Evolutionary conservation across 306 rosid genomes (phyloP), one percentile per base, ranked within the genome.

Genomic region (Dalbergia cochinchinensis): DNA sequence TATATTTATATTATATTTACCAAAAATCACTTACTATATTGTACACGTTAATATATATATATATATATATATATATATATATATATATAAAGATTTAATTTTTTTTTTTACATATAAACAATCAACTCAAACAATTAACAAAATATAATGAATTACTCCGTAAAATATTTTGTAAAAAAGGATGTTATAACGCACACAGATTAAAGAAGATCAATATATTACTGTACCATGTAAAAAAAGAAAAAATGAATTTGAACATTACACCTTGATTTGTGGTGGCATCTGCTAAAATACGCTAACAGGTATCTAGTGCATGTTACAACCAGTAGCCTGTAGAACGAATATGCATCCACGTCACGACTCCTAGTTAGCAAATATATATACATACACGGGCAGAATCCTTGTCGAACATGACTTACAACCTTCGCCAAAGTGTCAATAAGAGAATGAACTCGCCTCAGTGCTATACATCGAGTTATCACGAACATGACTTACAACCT

Each of bases 391-490:
- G 22, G 78, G 51, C 78, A 73, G 66, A 76, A 78, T 62, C 41
- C 4, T 51, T 57, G 78, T 60, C 85, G 66, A 47, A 71, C 67
- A 66, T 19, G 31, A 51, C 19, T 57, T 76, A 64, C 78, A 85
- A 69, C 60, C 85, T 87, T 71, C 31, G 47, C 69, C 77, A 54
- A 69, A 71, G 65, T 72, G 74, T 89, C 83, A 91, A 71, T 69
- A 89, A 42, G 97, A 94, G 82, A 76, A 71, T 26, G 93, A 87
- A 83, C 90, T 89, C 18, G 80, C 90, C 57, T 94, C 97, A 2
- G 87, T 85, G 92, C 97, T 91, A 70, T 90, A 87, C 75, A 88
- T 72, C 13, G 97, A 96, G 87, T 90, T 80, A 71, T 96, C 99
- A 60, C 97, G 66, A 47, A 71, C 67, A 66, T 19, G 31, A 51